A percentile compares a stretch with the other conserved stretches of the same genome.
Evolutionary conservation across 2,329 filamentous ascomycete genomes (phyloP).

Genomic region (Calonectria ilicicola): DNA sequence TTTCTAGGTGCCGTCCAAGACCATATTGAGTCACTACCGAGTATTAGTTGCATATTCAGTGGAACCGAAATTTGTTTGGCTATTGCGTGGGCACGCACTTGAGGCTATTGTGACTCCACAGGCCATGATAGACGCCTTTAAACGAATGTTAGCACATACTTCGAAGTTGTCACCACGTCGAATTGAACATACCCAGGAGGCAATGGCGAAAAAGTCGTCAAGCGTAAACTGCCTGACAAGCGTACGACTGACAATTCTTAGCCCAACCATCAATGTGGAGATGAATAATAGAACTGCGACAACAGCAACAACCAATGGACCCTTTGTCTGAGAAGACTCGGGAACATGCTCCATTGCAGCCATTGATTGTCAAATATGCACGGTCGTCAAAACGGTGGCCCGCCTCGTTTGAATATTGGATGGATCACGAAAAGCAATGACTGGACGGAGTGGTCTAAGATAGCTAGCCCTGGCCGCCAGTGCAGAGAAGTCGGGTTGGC

Average conservation of each 20-base stretch:
- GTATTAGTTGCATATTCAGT: neutral
- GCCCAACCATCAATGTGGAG: neutral
- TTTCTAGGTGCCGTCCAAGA: neutral
- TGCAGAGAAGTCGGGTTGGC: neutral
- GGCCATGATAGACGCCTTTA: neutral
- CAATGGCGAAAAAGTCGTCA: neutral
- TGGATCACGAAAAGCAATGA: neutral
- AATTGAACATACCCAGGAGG: neutral
- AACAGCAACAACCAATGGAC: neutral
- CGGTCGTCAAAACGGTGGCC: neutral
- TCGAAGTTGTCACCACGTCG: neutral
- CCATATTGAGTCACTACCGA: neutral
- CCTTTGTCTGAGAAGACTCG: neutral
- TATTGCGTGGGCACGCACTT: neutral
- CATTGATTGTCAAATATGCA: neutral
- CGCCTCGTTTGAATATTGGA: neutral
- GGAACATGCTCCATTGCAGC: neutral
- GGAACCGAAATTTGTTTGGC: no score
- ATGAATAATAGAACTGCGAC: neutral
- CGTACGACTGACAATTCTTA: neutral
- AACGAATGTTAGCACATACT: neutral
- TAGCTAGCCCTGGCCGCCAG: neutral
- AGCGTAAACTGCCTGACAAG: neutral
- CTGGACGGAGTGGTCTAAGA: neutral
- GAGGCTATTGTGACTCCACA: neutral